Conservation (phyloP, 2,329 filamentous ascomycete genomes). For the Lasiodiplodia gonubiensis region DNA sequence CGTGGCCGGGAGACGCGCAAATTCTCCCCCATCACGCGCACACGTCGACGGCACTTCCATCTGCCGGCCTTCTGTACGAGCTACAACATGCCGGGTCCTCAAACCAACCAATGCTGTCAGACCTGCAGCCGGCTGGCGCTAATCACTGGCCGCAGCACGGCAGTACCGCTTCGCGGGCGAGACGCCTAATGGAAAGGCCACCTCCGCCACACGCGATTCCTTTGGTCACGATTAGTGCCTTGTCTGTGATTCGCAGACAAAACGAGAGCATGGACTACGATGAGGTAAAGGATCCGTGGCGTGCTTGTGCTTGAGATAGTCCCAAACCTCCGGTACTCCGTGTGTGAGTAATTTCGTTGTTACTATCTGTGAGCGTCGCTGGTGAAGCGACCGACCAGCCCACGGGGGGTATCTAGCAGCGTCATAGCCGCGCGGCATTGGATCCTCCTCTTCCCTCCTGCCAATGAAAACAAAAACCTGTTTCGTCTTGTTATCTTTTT, state of each 20-base stretch:
- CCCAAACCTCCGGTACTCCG: neutral
- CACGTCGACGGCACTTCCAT: neutral
- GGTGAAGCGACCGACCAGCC: slow-evolving; percentile 19
- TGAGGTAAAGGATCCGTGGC: slow-evolving; percentile 1
- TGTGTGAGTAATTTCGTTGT: slow-evolving; percentile 9
- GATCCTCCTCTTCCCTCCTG: slow-evolving; percentile 1
- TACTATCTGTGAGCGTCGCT: slow-evolving; percentile 17
- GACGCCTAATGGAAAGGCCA: slow-evolving; percentile 11
- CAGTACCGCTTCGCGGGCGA: neutral
- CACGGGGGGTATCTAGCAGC: slow-evolving; percentile 22
- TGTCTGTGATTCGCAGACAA: slow-evolving; percentile 10
- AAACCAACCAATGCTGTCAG: neutral
- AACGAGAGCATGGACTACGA: neutral
- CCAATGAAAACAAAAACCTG: slow-evolving; percentile 8
- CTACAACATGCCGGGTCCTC: neutral
- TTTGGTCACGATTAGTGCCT: slow-evolving; percentile 9
- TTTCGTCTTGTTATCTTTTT: slow-evolving; percentile 12
- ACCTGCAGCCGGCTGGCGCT: neutral
- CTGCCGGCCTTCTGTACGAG: neutral
- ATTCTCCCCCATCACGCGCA: neutral
- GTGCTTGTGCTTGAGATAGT: neutral
- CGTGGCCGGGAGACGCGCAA: neutral
- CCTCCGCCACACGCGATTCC: neutral
- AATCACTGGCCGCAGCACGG: neutral
- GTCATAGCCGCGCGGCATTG: slow-evolving; percentile 19